Percentiles rank a stretch among this genome's conserved stretches.
Evolutionary conservation across 1,139 yeast genomes (phyloP).

Genomic region (Hansenula lynferdii): DNA sequence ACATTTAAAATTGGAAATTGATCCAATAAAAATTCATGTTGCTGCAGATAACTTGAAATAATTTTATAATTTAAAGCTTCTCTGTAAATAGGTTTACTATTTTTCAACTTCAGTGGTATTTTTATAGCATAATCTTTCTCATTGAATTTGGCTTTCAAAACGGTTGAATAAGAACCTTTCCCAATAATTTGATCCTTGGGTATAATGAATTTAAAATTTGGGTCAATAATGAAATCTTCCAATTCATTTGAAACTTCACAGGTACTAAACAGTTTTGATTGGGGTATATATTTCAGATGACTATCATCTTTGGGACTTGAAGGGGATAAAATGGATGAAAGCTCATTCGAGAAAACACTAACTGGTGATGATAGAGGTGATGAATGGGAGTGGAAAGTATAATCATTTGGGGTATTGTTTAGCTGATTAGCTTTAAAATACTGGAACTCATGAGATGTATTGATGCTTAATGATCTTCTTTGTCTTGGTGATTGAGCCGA

Average conservation of each 20-base stretch:
- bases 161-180: slow-evolving; percentile 27
- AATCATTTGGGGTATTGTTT: no score
- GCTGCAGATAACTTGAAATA: slow-evolving; percentile 18
- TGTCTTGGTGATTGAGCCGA: background rate
- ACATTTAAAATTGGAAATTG: slow-evolving; percentile 27
- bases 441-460: slow-evolving; percentile 1
- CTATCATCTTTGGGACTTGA: slow-evolving; percentile 9
- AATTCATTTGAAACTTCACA: background rate
- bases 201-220: slow-evolving; percentile 1
- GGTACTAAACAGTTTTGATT: background rate
- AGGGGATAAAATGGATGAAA: background rate
- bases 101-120: slow-evolving; percentile 25
- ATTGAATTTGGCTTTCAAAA: slow-evolving; percentile 12
- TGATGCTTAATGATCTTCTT: background rate
- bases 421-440: background rate
- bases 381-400: background rate
- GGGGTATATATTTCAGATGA: slow-evolving; percentile 2
- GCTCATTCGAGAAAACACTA: background rate
- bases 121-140: slow-evolving; percentile 24
- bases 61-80: slow-evolving; percentile 24
- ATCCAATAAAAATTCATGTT: slow-evolving; percentile 4
- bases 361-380: slow-evolving; percentile 2
- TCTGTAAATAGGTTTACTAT: slow-evolving; percentile 24
- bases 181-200: slow-evolving; percentile 16
- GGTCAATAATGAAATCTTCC: slow-evolving; percentile 3